Percentiles rank a stretch among this genome's conserved stretches.
Conservation (phyloP, 164 flowering plant genomes). For the Brasenia schreberi region DNA sequence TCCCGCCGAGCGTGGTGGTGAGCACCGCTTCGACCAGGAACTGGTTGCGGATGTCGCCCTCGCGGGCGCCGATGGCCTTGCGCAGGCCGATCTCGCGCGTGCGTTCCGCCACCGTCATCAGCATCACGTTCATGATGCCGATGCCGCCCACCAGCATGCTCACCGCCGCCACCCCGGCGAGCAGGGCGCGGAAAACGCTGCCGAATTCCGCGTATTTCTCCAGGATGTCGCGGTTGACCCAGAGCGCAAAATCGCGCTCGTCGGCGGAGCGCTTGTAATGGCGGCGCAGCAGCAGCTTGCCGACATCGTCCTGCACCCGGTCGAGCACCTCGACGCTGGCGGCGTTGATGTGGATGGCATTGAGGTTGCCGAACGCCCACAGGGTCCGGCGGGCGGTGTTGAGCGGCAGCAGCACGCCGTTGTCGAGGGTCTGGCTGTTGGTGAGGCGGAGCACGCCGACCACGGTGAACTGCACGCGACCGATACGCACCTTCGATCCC, state of each 20-base stretch:
- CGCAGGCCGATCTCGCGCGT: constrained; percentile 1
- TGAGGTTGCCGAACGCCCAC: neutral
- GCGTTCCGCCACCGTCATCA: neutral
- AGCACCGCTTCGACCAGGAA: constrained; percentile 1
- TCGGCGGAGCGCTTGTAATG: too few relatives aligned
- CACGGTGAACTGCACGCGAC: neutral
- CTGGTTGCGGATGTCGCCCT: neutral
- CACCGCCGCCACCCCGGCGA: neutral
- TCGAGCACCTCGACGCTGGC: neutral
- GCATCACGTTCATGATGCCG: neutral
- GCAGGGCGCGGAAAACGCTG: neutral
- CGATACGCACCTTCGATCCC: neutral
- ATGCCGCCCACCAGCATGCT: neutral
- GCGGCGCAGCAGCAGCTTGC: neutral
- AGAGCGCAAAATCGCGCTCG: neutral
- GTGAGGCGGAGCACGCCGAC: neutral
- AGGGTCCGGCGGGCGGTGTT: neutral
- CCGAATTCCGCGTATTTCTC: neutral
- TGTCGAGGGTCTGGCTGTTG: neutral
- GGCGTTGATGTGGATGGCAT: neutral
- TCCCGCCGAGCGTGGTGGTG: neutral
- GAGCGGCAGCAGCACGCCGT: neutral
- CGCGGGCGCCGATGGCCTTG: neutral
- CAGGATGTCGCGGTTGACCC: neutral
- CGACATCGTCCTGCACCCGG: neutral